A percentile compares a stretch with the other conserved stretches of the same genome.
Evolutionary conservation across 2,329 filamentous ascomycete genomes (phyloP).

Genomic region (Dothistroma pini): DNA sequence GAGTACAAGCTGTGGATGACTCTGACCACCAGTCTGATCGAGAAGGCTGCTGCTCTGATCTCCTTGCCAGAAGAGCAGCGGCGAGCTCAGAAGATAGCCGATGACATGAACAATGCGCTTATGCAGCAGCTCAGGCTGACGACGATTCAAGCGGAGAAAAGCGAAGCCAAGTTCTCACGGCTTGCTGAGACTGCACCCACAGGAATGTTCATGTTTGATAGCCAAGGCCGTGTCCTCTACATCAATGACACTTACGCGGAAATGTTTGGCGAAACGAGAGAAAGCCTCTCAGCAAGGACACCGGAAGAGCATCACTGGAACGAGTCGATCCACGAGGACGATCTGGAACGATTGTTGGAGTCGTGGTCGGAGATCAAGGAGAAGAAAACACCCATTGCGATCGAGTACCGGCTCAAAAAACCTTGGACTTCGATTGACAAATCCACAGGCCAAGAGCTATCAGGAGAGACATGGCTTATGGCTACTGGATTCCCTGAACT

Average conservation of each 20-base stretch:
- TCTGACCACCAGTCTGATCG: conserved; percentile 37
- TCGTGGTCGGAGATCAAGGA: conserved; percentile 33
- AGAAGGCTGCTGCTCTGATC: conserved; percentile 40
- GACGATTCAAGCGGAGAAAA: conserved; percentile 32
- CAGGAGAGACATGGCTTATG: conserved; percentile 33
- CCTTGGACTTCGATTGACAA: conserved; percentile 33
- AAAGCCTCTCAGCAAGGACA: conserved; percentile 11
- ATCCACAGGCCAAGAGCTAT: conserved; percentile 26
- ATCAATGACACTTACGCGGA: conserved; percentile 42
- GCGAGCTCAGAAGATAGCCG: conserved; percentile 34
- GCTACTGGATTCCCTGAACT: conserved; percentile 34
- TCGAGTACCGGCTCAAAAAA: conserved; percentile 39
- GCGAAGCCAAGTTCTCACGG: conserved; percentile 39
- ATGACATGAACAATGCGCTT: conserved; percentile 37
- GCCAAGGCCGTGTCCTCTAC: conserved; percentile 37
- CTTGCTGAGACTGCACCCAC: conserved; percentile 40
- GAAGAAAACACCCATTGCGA: conserved; percentile 34
- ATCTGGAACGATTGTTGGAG: conserved; percentile 32
- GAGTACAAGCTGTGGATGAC: conserved; percentile 40
- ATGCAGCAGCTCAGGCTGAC: conserved; percentile 35
- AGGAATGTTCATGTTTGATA: conserved; percentile 38
- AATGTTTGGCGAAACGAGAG: conserved; percentile 30
- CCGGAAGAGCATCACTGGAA: conserved; percentile 11
- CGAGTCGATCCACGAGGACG: conserved; percentile 33
- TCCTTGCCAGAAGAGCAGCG: conserved; percentile 38